These are phyloP conservation scores for Pseudisothecium myosuroides DNA, from an alignment of 225 moss, liverwort and hornwort species.

Conservation along the genomic window DNA sequence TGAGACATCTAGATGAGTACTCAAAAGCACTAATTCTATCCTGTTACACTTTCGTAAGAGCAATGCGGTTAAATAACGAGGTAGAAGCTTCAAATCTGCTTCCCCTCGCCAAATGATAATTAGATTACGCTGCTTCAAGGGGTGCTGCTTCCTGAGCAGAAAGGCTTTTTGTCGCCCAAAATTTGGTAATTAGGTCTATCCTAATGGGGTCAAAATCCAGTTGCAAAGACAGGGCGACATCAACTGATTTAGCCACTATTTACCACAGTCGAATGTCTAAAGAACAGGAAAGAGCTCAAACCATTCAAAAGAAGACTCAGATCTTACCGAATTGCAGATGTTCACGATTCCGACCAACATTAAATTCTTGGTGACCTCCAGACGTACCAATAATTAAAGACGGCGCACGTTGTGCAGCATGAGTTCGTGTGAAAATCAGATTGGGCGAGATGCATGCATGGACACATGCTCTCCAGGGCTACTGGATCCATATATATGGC, in stretches of 20 bases:
- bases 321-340: neutral
- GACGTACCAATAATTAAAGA: neutral
- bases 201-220: neutral
- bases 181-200: neutral
- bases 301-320: neutral
- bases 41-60: neutral
- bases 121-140: neutral
- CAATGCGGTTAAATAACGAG: neutral
- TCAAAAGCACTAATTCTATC: neutral
- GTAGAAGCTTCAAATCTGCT: neutral
- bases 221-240: neutral
- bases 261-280: neutral
- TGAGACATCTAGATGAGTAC: neutral
- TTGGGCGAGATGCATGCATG: neutral
- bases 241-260: neutral
- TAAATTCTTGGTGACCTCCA: neutral
- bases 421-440: neutral
- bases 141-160: neutral
- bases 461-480: neutral
- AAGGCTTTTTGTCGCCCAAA: neutral
- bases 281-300: neutral
- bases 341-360: neutral
- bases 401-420: neutral
- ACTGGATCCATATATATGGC: slow-evolving; percentile 7
- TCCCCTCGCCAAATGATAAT: neutral